Evolutionary conservation across 371 early-diverging fungal genomes (phyloP), one percentile per base, ranked within the genome.

Genomic region (Mortierella polycephala): DNA sequence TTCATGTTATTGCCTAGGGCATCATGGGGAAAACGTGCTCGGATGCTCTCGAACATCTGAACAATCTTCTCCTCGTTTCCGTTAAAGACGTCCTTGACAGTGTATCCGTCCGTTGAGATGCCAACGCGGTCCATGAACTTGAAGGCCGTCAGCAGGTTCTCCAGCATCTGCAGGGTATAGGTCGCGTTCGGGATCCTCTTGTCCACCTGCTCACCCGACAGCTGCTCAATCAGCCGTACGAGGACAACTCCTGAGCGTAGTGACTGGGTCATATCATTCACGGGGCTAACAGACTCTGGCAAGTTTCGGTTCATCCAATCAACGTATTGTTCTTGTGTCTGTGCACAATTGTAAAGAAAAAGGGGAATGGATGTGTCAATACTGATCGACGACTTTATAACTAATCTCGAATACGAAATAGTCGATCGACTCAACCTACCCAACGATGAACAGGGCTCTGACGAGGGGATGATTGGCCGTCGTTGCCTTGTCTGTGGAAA

Each of bases 101-200:
- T 86, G 67, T 74, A 86, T 40, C 85, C 85, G 46, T 85, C 83
- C 0, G 85, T 82, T 7, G 81, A 83, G 50, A 86, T 82, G 8
- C 85, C 85, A 45, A 85, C 85, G 11, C 83, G 75, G 14, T 82
- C 82, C 86, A 88, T 84, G 55, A 88, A 88, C 60, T 87, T 85
- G 71, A 88, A 86, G 1, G 84, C 86, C n/a, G 83, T 75, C 7
- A 84, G 73, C 45, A 88, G 77, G 42, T 81, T 85, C 66, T 88
- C 88, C 13, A 84, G 67, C 83, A 83, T 83, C 37, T 80, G 82
- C 10, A 68, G 69, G 41, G 75, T 74, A 52, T 74, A 68, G 5
- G 69, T 64, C 30, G 75, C 69, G 39, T 74, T 69, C 18, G 75
- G 75, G 39, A 74, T 74, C 54, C 57, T 59, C 66, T 62, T 65